Conservation (phyloP, 192 early-diverging fungal genomes). For the Mortierella antarctica region DNA sequence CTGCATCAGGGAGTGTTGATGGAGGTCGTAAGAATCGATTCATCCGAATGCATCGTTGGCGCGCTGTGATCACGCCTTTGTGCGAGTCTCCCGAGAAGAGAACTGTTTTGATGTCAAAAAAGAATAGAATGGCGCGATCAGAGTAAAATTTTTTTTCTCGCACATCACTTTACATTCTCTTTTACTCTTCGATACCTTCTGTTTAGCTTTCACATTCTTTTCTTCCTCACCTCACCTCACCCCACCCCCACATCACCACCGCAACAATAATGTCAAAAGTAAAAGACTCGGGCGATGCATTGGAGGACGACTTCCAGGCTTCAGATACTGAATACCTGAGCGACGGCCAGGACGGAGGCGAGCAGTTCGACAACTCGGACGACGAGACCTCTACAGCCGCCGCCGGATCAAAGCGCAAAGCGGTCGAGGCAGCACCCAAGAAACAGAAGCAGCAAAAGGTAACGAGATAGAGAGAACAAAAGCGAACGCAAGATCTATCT, state of each 20-base stretch:
- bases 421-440: conserved; percentile 19
- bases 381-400: conserved; percentile 31
- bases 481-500: not conserved
- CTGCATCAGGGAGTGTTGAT: no score
- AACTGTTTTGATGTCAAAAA: no score
- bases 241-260: not conserved
- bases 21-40: no score
- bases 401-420: conserved; percentile 47
- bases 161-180: not conserved
- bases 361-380: conserved; percentile 35
- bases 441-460: conserved; percentile 59
- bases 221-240: not conserved
- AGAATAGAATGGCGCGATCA: no score
- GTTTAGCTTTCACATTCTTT: conserved; percentile 1
- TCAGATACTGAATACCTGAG: conserved; percentile 55
- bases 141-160: not conserved
- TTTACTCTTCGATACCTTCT: not conserved
- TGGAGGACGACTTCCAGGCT: conserved; percentile 62
- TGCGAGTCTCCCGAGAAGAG: no score
- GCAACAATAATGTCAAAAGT: conserved; percentile 37
- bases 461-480: conserved; percentile 22
- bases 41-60: no score
- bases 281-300: conserved; percentile 56
- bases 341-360: conserved; percentile 38
- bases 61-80: no score